These are phyloP conservation scores for Vitis cinerea DNA, from an alignment of 164 flowering plant species.

Conservation along the genomic window DNA sequence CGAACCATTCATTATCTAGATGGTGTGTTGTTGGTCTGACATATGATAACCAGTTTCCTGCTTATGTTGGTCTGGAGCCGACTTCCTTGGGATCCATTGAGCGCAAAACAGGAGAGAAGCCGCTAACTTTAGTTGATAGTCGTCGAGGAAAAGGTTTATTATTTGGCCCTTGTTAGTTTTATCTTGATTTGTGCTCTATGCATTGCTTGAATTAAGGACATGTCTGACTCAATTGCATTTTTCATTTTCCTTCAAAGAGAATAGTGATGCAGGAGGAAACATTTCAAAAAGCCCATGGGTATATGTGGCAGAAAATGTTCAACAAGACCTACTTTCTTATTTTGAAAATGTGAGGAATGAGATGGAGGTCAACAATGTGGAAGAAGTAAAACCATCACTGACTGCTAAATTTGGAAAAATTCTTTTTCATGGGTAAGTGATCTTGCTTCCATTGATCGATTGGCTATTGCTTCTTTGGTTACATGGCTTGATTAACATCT, in stretches of 20 bases:
- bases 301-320: conserved; percentile 28
- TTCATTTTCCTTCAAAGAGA: conserved; percentile 10
- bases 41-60: conserved; percentile 26
- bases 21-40: conserved; percentile 33
- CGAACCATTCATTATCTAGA: conserved; percentile 22
- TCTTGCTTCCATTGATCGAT: neutral
- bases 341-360: conserved; percentile 28
- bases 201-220: neutral
- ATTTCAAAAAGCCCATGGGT: conserved; percentile 25
- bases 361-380: conserved; percentile 11
- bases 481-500: neutral
- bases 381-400: conserved; percentile 31
- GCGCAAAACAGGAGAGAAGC: conserved; percentile 28
- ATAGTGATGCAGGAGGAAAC: conserved; percentile 9
- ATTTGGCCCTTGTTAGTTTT: neutral
- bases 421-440: conserved; percentile 34
- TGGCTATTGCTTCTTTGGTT: neutral
- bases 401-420: conserved; percentile 46
- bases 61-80: conserved; percentile 33
- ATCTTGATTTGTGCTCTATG: neutral
- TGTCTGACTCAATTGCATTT: neutral
- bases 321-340: conserved; percentile 28
- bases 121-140: conserved; percentile 23
- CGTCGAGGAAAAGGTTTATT: conserved; percentile 23
- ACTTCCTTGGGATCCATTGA: conserved; percentile 30